These are phyloP conservation scores for Yamadazyma philogaea DNA, from an alignment of 805 yeast species.

Conservation along the genomic window DNA sequence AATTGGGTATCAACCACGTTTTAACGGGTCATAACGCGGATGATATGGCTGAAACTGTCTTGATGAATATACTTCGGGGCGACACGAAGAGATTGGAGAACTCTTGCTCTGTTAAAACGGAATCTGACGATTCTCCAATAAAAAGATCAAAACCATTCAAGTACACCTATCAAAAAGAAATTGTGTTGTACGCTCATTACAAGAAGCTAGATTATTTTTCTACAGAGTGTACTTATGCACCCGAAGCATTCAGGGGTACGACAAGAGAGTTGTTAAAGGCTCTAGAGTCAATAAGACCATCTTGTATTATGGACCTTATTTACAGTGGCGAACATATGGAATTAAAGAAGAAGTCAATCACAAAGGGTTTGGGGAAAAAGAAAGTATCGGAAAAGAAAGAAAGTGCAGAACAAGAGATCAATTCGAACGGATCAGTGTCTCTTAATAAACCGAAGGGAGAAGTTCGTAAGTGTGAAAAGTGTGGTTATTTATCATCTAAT, in stretches of 20 bases:
- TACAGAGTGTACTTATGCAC: conserved; percentile 97
- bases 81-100: conserved; percentile 89
- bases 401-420: conserved; percentile 47
- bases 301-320: conserved; percentile 90
- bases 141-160: conserved; percentile 95
- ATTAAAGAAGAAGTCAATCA: conserved; percentile 51
- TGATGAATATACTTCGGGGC: conserved; percentile 94
- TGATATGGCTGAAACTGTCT: conserved; percentile 97
- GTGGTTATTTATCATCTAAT: conserved; percentile 91
- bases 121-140: conserved; percentile 80
- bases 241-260: conserved; percentile 97
- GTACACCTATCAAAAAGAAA: conserved; percentile 94
- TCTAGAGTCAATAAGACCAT: conserved; percentile 84
- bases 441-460: conserved; percentile 45
- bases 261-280: conserved; percentile 91
- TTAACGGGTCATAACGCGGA: conserved; percentile 99
- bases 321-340: conserved; percentile 88
- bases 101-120: conserved; percentile 82
- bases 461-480: conserved; percentile 77
- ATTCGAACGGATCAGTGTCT: conserved; percentile 61
- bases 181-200: conserved; percentile 95
- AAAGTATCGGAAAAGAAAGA: conserved; percentile 21
- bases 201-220: conserved; percentile 92
- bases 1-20: conserved; percentile 79
- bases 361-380: conserved; percentile 32